A percentile compares a stretch with the other conserved stretches of the same genome.
phyloP scores from a whole-genome alignment of 129 eudicot genomes.

The Chrysanthemum makinoi region DNA sequence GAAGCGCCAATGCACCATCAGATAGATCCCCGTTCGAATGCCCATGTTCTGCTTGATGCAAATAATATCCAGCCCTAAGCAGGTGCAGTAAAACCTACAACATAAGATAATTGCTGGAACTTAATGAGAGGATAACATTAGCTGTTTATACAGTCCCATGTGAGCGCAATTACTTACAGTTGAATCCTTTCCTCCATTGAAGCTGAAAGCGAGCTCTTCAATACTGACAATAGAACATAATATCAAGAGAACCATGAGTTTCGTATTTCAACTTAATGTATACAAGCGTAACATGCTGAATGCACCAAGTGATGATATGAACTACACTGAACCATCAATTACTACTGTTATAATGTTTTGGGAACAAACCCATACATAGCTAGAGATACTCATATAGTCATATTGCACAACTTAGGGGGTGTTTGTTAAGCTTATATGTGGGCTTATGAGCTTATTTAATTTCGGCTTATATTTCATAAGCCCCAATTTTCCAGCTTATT shows the following conservation, averaged over 20 bases:
- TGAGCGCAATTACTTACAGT: constrained; percentile 60
- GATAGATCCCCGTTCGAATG: constrained; percentile 38
- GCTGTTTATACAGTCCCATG: not conserved
- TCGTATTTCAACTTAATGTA: constrained; percentile 6
- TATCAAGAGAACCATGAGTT: constrained; percentile 5
- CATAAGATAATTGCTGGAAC: not conserved
- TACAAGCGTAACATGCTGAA: constrained; percentile 2
- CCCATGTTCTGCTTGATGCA: constrained; percentile 53
- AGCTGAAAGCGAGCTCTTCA: constrained; percentile 97
- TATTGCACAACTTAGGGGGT: not conserved
- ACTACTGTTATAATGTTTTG: not conserved
- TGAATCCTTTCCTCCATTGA: constrained; percentile 98
- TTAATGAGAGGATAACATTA: not conserved
- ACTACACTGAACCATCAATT: not conserved
- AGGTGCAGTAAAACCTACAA: constrained; percentile 81
- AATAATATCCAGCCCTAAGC: constrained; percentile 74
- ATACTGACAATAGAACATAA: constrained; percentile 44
- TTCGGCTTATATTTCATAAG: no score
- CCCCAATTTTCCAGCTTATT: no score
- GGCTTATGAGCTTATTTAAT: no score
- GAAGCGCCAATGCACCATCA: constrained; percentile 43
- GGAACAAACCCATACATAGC: constrained; percentile 10
- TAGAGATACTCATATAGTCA: not conserved
- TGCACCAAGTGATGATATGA: not conserved
- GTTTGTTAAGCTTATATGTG: no score